These are phyloP conservation scores for Salicornia ramosissima DNA, from an alignment of 148 eudicot genomes.

Conservation along the genomic window DNA sequence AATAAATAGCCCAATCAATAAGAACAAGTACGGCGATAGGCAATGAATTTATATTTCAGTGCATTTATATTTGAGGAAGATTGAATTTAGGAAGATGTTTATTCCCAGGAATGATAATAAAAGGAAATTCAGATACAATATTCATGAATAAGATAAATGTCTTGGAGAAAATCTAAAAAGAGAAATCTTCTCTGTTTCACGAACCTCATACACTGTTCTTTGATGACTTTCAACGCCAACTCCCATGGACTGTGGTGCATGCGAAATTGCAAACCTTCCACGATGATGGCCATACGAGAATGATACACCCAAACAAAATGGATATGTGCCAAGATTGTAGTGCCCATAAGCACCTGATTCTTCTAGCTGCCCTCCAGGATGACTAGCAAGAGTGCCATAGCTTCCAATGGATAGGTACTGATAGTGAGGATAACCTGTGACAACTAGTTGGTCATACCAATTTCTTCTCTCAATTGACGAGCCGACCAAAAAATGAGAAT, in stretches of 20 bases:
- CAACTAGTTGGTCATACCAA: too few relatives aligned
- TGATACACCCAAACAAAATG: neutral
- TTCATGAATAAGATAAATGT: neutral
- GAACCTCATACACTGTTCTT: constrained; percentile 8
- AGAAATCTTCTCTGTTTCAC: constrained; percentile 1
- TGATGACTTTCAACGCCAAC: neutral
- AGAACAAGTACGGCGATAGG: too few relatives aligned
- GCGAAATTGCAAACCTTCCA: neutral
- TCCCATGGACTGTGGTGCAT: neutral
- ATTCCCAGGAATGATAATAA: too few relatives aligned
- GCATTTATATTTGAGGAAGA: too few relatives aligned
- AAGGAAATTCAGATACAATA: neutral
- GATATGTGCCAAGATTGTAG: neutral
- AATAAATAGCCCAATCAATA: too few relatives aligned
- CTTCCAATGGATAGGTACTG: neutral
- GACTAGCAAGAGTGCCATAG: neutral
- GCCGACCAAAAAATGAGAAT: neutral
- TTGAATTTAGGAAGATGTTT: too few relatives aligned
- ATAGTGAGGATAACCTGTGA: neutral
- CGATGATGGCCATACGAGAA: neutral
- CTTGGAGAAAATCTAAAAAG: constrained; percentile 1
- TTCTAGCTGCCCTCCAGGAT: too few relatives aligned
- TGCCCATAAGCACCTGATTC: too few relatives aligned
- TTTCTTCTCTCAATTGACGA: neutral
- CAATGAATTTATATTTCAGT: too few relatives aligned